phyloP scores from a whole-genome alignment of 192 early-diverging fungal species.

The Gryganskiella cystojenkinii region DNA sequence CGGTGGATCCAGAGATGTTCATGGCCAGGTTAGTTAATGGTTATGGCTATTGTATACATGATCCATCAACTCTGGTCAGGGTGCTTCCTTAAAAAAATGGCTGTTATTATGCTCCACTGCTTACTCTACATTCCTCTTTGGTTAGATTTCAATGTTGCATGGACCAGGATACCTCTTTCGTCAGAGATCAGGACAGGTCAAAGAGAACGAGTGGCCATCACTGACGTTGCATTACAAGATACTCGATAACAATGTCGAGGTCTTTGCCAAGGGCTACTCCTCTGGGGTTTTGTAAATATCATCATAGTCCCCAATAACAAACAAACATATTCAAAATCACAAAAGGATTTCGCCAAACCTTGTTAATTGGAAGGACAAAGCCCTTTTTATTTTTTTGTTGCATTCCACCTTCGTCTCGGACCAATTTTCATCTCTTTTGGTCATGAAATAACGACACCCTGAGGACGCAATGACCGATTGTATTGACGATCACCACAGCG shows the following conservation, averaged over 20 bases:
- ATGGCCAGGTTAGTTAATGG: slow-evolving; percentile 56
- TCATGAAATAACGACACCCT: no score
- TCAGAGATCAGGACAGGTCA: slow-evolving; percentile 23
- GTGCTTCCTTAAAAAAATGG: neutral
- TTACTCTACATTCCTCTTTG: neutral
- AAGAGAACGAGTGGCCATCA: slow-evolving; percentile 52
- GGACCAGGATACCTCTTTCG: slow-evolving; percentile 57
- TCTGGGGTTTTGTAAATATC: slow-evolving; percentile 57
- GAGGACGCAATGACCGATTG: slow-evolving; percentile 11
- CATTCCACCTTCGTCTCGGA: no score
- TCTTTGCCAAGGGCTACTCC: slow-evolving; percentile 69
- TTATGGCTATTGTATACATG: neutral
- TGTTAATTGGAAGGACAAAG: no score
- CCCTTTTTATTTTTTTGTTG: no score
- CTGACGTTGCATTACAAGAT: slow-evolving; percentile 67
- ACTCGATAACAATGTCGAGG: slow-evolving; percentile 67
- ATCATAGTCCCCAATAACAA: no score
- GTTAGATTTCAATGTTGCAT: slow-evolving; percentile 59
- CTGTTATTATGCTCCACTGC: neutral
- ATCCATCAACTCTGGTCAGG: neutral
- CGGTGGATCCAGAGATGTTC: slow-evolving; percentile 66
- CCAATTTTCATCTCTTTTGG: no score
- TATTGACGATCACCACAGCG: slow-evolving; percentile 12
- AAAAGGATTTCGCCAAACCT: no score
- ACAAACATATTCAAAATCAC: no score